Evolutionary conservation across 2,329 filamentous ascomycete species (phyloP).

Genomic region (Nigrograna mackinnonii): DNA sequence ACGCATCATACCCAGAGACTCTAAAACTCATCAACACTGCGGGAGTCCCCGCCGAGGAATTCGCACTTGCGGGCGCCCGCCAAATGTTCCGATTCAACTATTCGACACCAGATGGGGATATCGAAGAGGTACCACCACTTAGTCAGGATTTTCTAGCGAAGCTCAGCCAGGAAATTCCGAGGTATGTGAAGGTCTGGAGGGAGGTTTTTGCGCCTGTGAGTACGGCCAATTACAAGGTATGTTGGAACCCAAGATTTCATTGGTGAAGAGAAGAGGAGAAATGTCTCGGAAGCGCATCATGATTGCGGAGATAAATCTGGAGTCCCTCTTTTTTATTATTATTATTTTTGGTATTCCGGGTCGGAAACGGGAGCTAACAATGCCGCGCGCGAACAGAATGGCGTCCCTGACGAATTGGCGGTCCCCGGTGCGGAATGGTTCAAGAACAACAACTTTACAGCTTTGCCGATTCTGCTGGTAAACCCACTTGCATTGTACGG

Average conservation of each 20-base stretch:
- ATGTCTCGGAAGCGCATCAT: too few species aligned
- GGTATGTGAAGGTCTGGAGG: conserved; percentile 37
- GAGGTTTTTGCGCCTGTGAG: conserved; percentile 35
- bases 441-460: conserved; percentile 37
- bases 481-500: conserved; percentile 41
- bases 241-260: too few species aligned
- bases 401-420: conserved; percentile 37
- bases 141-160: conserved; percentile 25
- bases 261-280: too few species aligned
- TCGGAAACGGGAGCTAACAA: neutral
- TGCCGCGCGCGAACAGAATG: conserved; percentile 26
- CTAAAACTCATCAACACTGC: conserved; percentile 37
- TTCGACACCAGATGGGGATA: conserved; percentile 25
- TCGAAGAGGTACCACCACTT: conserved; percentile 21
- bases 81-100: conserved; percentile 38
- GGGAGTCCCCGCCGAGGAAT: conserved; percentile 33
- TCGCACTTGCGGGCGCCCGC: conserved; percentile 34
- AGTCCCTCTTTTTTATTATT: too few species aligned
- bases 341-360: conserved; percentile 4
- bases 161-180: conserved; percentile 31
- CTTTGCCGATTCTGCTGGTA: conserved; percentile 35
- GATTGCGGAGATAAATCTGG: conserved; percentile 8
- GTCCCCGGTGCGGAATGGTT: conserved; percentile 40
- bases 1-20: conserved; percentile 38
- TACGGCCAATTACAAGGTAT: conserved; percentile 39